Evolutionary conservation across 768 basidiomycete genomes (phyloP), one percentile per base, ranked within the genome.

Genomic region (Mycena metata): DNA sequence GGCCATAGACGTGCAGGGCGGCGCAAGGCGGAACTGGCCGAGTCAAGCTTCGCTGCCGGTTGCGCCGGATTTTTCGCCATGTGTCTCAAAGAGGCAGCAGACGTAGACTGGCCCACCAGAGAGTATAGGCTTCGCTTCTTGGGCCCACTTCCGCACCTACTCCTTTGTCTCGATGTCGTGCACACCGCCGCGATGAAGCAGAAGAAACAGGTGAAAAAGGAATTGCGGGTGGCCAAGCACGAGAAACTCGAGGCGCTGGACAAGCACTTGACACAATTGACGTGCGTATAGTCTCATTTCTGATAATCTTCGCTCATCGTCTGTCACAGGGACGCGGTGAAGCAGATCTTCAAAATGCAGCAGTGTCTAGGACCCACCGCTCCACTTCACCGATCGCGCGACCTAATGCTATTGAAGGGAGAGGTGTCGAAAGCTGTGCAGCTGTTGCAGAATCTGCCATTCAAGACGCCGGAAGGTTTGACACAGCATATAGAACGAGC

Each of bases 131-230:
- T 73, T 0, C 73, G 83, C 16, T 85, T 82, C 70, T 72, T 79
- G 9, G 79, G 80, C 2, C 78, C 79, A 46, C 74, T 87, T 10
- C 83, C 85, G 2, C 82, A 79, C 57, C 69, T 86, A 33, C 73
- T 85, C 3, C 67, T 83, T 2, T 84, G 81, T 67, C 76, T 87
- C 33, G 81, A 86, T 52, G 60, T 73, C n/a, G 72, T 76, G 23
- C 73, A 79, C 13, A 42, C 71, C 2, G 30, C 75, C 21, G 69
- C 79, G 10, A 45, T 73, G 43, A 55, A 72, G 19, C 67, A 74
- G 56, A 85, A 85, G 74, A 64, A 21, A 8, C 70, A 72, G 23
- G 72, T 74, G 3, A 85, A 81, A 59, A 73, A 76, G 46, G 75
- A 73, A 19, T 55, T 81, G 15, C 72, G 33, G 5, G 60, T 69